Conservation (phyloP, 176 grass and related monocot species). For the Oryza australiensis region DNA sequence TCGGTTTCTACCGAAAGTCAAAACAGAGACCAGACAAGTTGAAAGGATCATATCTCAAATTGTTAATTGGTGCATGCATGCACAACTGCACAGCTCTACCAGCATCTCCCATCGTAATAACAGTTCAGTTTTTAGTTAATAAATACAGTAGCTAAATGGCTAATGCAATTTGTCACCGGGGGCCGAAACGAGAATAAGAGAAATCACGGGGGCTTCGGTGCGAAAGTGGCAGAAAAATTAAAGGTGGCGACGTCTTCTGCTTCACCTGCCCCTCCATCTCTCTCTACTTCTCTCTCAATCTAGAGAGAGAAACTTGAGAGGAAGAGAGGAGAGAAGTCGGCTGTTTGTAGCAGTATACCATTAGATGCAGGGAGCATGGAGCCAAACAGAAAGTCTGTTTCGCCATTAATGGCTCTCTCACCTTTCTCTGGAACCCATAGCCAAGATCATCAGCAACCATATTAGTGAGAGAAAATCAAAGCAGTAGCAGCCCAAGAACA, state of each 20-base stretch:
- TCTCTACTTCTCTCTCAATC: neutral
- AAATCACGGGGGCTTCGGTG: neutral
- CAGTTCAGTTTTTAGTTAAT: neutral
- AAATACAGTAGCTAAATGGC: neutral
- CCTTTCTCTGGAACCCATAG: conserved; percentile 42
- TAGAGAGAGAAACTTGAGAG: conserved; percentile 8
- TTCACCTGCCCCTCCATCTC: conserved; percentile 48
- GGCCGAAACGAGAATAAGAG: neutral
- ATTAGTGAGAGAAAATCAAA: neutral
- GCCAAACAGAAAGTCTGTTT: conserved; percentile 70
- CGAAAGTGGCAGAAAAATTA: conserved; percentile 27
- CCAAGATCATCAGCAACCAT: neutral
- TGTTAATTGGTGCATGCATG: neutral
- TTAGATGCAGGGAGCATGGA: conserved; percentile 64
- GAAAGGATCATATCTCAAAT: neutral
- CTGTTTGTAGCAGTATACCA: conserved; percentile 35
- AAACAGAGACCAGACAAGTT: neutral
- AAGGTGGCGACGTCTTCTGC: conserved; percentile 39
- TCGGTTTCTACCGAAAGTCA: neutral
- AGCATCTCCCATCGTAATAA: neutral
- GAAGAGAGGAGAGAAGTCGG: conserved; percentile 39
- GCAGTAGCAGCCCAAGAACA: neutral
- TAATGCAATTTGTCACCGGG: neutral
- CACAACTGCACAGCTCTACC: neutral
- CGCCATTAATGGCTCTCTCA: conserved; percentile 57